Evolutionary conservation across 192 early-diverging fungal genomes (phyloP).

Genomic region (Phycomyces blakesleeanus): DNA sequence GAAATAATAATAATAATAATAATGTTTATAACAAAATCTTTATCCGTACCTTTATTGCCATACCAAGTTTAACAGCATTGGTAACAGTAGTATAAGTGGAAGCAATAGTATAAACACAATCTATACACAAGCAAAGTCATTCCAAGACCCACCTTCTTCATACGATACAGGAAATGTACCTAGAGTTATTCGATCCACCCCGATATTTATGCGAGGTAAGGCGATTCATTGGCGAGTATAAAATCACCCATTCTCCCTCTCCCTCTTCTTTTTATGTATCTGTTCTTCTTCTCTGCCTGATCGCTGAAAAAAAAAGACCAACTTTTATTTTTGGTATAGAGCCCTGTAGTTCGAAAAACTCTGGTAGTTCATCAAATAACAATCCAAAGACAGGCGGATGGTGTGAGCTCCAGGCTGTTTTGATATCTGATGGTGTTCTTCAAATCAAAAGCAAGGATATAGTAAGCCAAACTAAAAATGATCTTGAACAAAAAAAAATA

Average conservation of each 20-base stretch:
- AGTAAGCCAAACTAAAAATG: background rate
- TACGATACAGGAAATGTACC: background rate
- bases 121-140: background rate
- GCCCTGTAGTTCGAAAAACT: background rate
- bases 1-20: too few relatives aligned
- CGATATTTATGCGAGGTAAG: background rate
- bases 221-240: background rate
- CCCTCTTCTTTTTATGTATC: too few relatives aligned
- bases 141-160: background rate
- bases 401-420: background rate
- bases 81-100: conserved; percentile 1
- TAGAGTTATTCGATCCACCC: background rate
- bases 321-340: background rate
- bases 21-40: background rate
- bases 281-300: background rate
- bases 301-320: background rate
- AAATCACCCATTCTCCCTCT: background rate
- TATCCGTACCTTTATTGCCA: background rate
- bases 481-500: background rate
- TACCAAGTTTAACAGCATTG: background rate
- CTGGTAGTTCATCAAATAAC: background rate
- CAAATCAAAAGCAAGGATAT: background rate
- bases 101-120: background rate
- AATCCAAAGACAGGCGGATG: background rate
- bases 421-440: background rate